Evolutionary conservation across 2,329 filamentous ascomycete species (phyloP).

Genomic region (Zopfia rhizophila): DNA sequence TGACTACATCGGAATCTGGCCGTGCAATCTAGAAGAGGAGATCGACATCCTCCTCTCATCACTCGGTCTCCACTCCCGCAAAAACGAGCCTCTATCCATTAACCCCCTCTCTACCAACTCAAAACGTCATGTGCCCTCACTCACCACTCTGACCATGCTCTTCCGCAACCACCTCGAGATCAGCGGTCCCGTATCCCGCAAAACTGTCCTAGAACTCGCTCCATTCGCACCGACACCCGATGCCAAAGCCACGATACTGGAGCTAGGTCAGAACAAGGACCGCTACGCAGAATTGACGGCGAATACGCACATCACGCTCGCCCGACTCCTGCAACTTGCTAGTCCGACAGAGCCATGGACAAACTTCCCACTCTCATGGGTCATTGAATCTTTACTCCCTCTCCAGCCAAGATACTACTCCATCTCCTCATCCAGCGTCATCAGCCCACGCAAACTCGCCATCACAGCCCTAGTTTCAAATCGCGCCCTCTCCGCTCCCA

Average conservation of each 20-base stretch:
- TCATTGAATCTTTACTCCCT: slow-evolving; percentile 40
- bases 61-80: slow-evolving; percentile 35
- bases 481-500: slow-evolving; percentile 42
- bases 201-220: slow-evolving; percentile 49
- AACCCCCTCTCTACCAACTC: slow-evolving; percentile 37
- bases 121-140: slow-evolving; percentile 53
- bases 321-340: slow-evolving; percentile 48
- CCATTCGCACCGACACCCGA: slow-evolving; percentile 52
- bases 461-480: slow-evolving; percentile 54
- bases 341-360: slow-evolving; percentile 42
- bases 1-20: slow-evolving; percentile 56
- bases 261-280: slow-evolving; percentile 45
- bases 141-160: slow-evolving; percentile 52
- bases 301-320: slow-evolving; percentile 50
- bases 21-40: slow-evolving; percentile 52
- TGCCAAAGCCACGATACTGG: slow-evolving; percentile 42
- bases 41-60: slow-evolving; percentile 44
- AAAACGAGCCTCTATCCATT: slow-evolving; percentile 38
- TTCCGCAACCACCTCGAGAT: slow-evolving; percentile 62
- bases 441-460: slow-evolving; percentile 45
- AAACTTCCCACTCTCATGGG: slow-evolving; percentile 42
- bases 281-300: slow-evolving; percentile 44
- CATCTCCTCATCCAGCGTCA: slow-evolving; percentile 51
- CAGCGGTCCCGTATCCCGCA: slow-evolving; percentile 53
- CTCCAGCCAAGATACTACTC: slow-evolving; percentile 46